Percentiles rank a stretch among this genome's conserved stretches.
These are phyloP conservation scores for Prunus mume DNA, from an alignment of 306 rosid species.

Conservation along the genomic window DNA sequence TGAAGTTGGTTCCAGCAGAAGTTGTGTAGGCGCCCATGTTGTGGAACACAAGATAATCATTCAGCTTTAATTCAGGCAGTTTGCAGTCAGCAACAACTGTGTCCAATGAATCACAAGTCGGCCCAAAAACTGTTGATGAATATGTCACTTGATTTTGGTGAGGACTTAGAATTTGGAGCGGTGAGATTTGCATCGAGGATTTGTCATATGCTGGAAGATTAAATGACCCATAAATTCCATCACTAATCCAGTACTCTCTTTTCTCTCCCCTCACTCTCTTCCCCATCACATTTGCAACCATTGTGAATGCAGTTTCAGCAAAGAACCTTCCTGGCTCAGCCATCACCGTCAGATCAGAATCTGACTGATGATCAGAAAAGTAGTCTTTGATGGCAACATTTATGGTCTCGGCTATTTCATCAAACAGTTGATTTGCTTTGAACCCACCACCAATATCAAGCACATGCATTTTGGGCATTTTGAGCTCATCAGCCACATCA, in stretches of 20 bases:
- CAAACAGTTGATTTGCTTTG: background rate
- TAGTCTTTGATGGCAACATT: background rate
- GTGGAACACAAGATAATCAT: constrained; percentile 21
- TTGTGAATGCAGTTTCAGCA: constrained; percentile 14
- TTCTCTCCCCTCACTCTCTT: constrained; percentile 17
- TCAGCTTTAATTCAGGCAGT: constrained; percentile 9
- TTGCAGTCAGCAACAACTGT: background rate
- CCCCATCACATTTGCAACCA: constrained; percentile 13
- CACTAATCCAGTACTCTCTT: background rate
- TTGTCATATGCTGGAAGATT: background rate
- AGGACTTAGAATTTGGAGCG: background rate
- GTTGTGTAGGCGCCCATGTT: constrained; percentile 20
- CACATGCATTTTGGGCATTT: constrained; percentile 3
- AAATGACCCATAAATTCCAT: constrained; percentile 14
- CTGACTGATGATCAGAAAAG: background rate
- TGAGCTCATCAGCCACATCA: background rate
- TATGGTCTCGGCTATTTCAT: constrained; percentile 4
- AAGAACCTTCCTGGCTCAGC: constrained; percentile 19
- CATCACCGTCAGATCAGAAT: background rate
- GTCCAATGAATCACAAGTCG: constrained; percentile 17
- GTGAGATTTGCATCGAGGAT: background rate
- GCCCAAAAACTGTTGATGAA: constrained; percentile 1
- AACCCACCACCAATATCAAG: constrained; percentile 4
- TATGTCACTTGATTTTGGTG: background rate
- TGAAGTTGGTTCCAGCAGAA: constrained; percentile 14